Evolutionary conservation across 169 alveolate genomes (phyloP).

Genomic region (Ichthyophthirius multifiliis): DNA sequence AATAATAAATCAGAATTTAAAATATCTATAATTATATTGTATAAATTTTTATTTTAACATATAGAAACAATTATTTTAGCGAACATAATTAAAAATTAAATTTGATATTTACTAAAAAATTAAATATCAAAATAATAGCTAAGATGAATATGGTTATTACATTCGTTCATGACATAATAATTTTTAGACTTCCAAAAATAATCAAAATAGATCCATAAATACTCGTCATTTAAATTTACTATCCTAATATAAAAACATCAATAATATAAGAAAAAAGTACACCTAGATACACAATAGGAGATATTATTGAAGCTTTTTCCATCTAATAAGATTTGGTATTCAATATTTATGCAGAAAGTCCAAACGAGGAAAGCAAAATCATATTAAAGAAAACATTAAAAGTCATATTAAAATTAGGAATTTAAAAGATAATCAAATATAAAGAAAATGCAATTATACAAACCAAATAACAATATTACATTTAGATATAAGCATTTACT

Average conservation of each 20-base stretch:
- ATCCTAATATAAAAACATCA: neutral
- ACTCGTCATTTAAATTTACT: neutral
- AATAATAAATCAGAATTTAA: too few species aligned
- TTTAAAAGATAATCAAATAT: too few species aligned
- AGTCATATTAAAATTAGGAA: neutral
- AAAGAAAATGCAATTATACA: neutral
- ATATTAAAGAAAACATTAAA: neutral
- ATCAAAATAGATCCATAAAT: neutral
- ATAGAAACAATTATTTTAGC: too few species aligned
- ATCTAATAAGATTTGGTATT: neutral
- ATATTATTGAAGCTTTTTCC: constrained; percentile 7
- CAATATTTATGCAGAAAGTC: neutral
- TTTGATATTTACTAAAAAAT: too few species aligned
- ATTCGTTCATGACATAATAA: neutral
- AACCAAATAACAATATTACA: neutral
- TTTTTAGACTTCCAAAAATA: neutral
- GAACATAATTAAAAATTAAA: too few species aligned
- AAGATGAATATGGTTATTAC: too few species aligned
- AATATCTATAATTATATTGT: too few species aligned
- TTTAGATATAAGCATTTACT: neutral
- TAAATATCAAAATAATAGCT: too few species aligned
- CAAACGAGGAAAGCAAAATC: neutral
- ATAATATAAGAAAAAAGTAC: neutral
- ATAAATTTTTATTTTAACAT: too few species aligned
- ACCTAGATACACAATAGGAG: neutral